These are phyloP conservation scores for Aspergillus sp. DNA, from an alignment of 2,329 filamentous ascomycete species.

Conservation along the genomic window DNA sequence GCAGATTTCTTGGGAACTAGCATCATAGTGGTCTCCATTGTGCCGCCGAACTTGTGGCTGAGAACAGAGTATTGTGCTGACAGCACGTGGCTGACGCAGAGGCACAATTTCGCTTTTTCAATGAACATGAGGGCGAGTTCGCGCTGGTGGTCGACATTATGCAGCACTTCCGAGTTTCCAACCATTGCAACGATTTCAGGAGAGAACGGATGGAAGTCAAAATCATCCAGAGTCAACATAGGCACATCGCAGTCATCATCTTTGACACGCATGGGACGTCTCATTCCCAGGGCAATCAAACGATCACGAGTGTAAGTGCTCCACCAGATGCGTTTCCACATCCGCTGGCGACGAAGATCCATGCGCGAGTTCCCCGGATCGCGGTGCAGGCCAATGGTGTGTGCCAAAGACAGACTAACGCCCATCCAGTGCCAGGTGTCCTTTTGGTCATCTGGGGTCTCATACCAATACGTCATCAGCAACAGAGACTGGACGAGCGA, in stretches of 20 bases:
- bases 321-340: constrained; percentile 98
- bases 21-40: constrained; percentile 77
- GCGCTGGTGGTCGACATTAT: constrained; percentile 65
- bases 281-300: constrained; percentile 87
- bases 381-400: constrained; percentile 87
- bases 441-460: constrained; percentile 93
- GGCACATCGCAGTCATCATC: constrained; percentile 90
- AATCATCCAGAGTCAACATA: constrained; percentile 78
- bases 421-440: constrained; percentile 99
- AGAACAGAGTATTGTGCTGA: constrained; percentile 88
- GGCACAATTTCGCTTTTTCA: constrained; percentile 80
- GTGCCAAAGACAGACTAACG: constrained; percentile 82
- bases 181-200: constrained; percentile 63
- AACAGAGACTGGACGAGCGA: constrained; percentile 81
- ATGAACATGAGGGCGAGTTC: constrained; percentile 84
- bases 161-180: constrained; percentile 61
- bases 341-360: constrained; percentile 63
- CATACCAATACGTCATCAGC: constrained; percentile 96
- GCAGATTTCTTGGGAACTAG: constrained; percentile 81
- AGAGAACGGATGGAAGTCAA: constrained; percentile 65
- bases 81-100: constrained; percentile 83
- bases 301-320: constrained; percentile 93
- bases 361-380: constrained; percentile 74
- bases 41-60: constrained; percentile 66
- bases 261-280: constrained; percentile 84